Evolutionary conservation across 2,329 filamentous ascomycete genomes (phyloP), one percentile per base, ranked within the genome.

Genomic region (Cladosporium sphaerospermum): DNA sequence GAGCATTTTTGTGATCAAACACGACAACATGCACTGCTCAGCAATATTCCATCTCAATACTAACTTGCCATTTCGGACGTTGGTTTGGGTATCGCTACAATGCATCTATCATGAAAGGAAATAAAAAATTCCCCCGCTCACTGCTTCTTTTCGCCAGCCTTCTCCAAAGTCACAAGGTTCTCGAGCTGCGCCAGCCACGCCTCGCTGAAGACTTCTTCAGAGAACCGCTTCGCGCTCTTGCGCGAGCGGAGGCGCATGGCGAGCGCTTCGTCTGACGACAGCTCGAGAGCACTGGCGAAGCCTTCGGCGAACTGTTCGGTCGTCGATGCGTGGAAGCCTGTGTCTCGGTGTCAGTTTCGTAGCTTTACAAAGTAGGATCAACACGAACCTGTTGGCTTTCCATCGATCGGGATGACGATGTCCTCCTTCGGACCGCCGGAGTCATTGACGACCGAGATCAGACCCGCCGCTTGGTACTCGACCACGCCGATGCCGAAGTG

Each of bases 401-500:
- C 89, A 58, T 93, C 84, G 34, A 93, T 75, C 9, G 87, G 79
- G 9, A 89, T 81, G 13, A 97, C 92, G 60, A 99, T 99, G 67
- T 99, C 93, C 57, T 89, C 72, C 71, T 93, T 96, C 2, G 93
- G 93, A 0, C 93, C 93, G 8, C 92, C 93, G 47, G 88, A 93
- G 69, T 96, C 78, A 64, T 99, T 93, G 8, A 97, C 93, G 0
- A 99, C 91, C 4, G 86, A 84, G 54, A 99, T 90, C 54, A 99
- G 75, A 1, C 93, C 93, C 0, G 93, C 93, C 3, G 93, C 93
- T 68, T 97, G 91, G 67, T 97, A 99, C 75, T 99, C 93, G 39
- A 99, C 93, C 13, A 97, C 91, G 1, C 93, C 93, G 55, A 99
- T 99, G 18, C 93, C 93, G 68, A 99, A 99, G 70, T 99, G 93